These are phyloP conservation scores for Neofusicoccum cordaticola DNA, from an alignment of 2,329 filamentous ascomycete species.

Conservation along the genomic window DNA sequence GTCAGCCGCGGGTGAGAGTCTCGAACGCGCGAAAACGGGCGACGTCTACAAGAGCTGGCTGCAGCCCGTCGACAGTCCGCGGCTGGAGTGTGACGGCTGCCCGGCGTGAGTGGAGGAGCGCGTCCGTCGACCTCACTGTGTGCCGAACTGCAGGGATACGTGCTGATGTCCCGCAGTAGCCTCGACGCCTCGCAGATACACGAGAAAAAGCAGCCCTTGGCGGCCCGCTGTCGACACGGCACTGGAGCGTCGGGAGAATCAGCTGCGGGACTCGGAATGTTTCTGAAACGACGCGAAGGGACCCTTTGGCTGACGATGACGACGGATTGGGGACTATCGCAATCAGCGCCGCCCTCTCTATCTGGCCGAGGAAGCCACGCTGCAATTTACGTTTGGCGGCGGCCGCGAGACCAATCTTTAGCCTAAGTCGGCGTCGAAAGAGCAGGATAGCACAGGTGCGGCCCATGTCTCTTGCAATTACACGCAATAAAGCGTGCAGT, in stretches of 20 bases:
- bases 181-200: constrained; percentile 13
- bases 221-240: constrained; percentile 9
- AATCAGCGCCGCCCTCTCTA: background rate
- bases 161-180: constrained; percentile 14
- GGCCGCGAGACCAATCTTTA: constrained; percentile 1
- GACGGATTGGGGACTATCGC: background rate
- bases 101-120: background rate
- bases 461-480: background rate
- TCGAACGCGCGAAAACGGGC: constrained; percentile 9
- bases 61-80: constrained; percentile 5
- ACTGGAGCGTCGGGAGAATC: constrained; percentile 12
- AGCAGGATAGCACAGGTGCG: background rate
- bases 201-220: constrained; percentile 8
- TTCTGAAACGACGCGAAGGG: constrained; percentile 14
- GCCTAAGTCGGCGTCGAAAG: constrained; percentile 3
- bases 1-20: constrained; percentile 5
- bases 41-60: background rate
- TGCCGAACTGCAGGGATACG: constrained; percentile 16
- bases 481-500: background rate
- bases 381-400: constrained; percentile 6
- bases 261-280: constrained; percentile 16
- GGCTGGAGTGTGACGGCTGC: constrained; percentile 11
- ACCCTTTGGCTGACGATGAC: background rate
- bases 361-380: background rate
- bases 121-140: background rate